A percentile compares a stretch with the other conserved stretches of the same genome.
Conservation (phyloP, 108 stramenopile species). For the Conticribra weissflogii region DNA sequence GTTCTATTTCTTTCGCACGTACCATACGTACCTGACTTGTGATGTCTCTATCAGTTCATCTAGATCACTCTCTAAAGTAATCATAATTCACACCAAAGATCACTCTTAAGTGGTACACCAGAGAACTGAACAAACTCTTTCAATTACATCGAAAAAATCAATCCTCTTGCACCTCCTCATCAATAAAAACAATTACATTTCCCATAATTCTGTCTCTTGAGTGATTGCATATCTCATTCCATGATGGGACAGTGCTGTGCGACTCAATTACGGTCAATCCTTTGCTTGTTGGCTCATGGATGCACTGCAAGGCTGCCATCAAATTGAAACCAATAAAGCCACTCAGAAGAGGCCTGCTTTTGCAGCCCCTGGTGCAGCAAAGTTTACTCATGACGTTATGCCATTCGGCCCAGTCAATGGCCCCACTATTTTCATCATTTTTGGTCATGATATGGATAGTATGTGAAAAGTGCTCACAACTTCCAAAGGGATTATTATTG, state of each 20-base stretch:
- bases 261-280: neutral
- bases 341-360: neutral
- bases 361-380: neutral
- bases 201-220: too few relatives aligned
- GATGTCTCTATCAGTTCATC: too few relatives aligned
- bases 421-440: neutral
- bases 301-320: neutral
- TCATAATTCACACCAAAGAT: too few relatives aligned
- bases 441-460: conserved; percentile 1
- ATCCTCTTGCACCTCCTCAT: too few relatives aligned
- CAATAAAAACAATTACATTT: too few relatives aligned
- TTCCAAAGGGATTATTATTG: neutral
- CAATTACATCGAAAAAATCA: too few relatives aligned
- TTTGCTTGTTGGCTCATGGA: neutral
- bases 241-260: neutral
- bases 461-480: neutral
- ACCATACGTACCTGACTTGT: too few relatives aligned
- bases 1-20: too few relatives aligned
- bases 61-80: too few relatives aligned
- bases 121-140: too few relatives aligned
- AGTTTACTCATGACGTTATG: neutral
- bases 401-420: neutral
- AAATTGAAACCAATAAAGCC: neutral
- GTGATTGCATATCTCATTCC: neutral
- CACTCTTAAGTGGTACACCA: too few relatives aligned